Base-by-base conservation (phyloP, 495 filamentous ascomycete species). In the Entonaema liquescens region DNA sequence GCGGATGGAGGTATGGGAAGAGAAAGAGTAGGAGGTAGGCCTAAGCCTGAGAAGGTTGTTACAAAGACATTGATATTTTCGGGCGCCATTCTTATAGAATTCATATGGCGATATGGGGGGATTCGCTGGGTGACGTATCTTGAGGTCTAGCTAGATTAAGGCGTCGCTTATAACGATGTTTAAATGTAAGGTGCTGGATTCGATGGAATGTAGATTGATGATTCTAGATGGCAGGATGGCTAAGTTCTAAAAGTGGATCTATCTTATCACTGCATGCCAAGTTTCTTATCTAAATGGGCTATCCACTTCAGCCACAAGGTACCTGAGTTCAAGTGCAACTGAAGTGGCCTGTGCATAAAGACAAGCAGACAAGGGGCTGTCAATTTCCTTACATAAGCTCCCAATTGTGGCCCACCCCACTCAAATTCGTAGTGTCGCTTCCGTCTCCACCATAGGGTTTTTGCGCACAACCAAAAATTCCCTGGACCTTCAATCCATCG, bases 11-110 rank as follows among this genome's bases (percentile, higher is more conserved):
- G 86, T 13, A 97, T 80, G 12, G 89, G 83, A 58, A 95, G 85
- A 5, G 90, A 87, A 59, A 94, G 83, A 3, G 94, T 97, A 9
- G 89, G 80, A 5, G 93, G 93, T 4, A 97, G 87, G 47, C 89
- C 88, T 15, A 95, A 87, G 72, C 95, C 94, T 15, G 91, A 84
- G 74, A 97, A 95, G 66, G 91, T 90, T 40, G 91, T 91, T 59
- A 97, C 79, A 60, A 97, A 86, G 55, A 97, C 82, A 78, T 97
- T 98, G 73, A 97, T 85, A 15, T 81, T 89, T 71, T 79, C 75
- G 15, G 79, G 69, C 35, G 79, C 78, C 83, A 85, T 84, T 11
- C 11, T 57, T 77, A 13, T 1, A 15, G 17, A 33, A 2, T 36
- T 17, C 25, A 25, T n/a, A 31, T 33, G 25, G 28, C 19, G 53